Percentiles rank a stretch among this genome's conserved stretches.
Evolutionary conservation across 192 early-diverging fungal genomes (phyloP).

Genomic region (Tieghemiomyces parasiticus): DNA sequence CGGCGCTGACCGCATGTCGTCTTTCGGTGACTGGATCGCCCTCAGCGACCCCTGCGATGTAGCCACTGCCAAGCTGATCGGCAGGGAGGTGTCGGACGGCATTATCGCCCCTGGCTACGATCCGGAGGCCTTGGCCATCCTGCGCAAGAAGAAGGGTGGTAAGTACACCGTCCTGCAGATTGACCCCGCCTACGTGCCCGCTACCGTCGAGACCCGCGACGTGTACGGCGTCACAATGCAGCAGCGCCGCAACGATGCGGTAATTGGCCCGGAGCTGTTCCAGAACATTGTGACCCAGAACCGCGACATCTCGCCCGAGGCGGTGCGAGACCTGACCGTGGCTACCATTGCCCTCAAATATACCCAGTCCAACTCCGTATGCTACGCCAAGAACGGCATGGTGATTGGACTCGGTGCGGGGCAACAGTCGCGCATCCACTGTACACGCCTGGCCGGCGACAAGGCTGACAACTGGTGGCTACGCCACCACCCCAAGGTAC

Average conservation of each 20-base stretch:
- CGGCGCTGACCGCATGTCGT: conserved; percentile 98
- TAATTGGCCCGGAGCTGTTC: conserved; percentile 64
- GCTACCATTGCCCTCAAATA: conserved; percentile 98
- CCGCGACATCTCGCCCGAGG: conserved; percentile 45
- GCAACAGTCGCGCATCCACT: conserved; percentile 98
- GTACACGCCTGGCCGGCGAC: conserved; percentile 95
- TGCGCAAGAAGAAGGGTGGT: conserved; percentile 92
- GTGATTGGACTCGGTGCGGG: conserved; percentile 94
- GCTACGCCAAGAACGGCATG: conserved; percentile 96
- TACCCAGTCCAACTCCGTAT: conserved; percentile 98
- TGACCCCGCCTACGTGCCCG: conserved; percentile 81
- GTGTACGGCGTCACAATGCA: conserved; percentile 86
- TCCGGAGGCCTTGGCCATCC: conserved; percentile 71
- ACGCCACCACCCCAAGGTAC: conserved; percentile 90
- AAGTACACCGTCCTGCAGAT: conserved; percentile 95
- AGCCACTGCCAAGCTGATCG: conserved; percentile 88
- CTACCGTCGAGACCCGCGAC: conserved; percentile 71
- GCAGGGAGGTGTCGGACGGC: conserved; percentile 93
- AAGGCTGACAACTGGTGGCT: conserved; percentile 99
- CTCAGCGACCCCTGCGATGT: conserved; percentile 79
- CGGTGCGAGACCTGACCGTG: conserved; percentile 77
- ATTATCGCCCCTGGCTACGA: conserved; percentile 89
- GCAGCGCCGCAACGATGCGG: conserved; percentile 83
- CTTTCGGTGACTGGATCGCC: conserved; percentile 98
- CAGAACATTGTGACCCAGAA: conserved; percentile 77